Conservation (phyloP, 108 stramenopile genomes). For the Pseudonitzschia multiseries region DNA sequence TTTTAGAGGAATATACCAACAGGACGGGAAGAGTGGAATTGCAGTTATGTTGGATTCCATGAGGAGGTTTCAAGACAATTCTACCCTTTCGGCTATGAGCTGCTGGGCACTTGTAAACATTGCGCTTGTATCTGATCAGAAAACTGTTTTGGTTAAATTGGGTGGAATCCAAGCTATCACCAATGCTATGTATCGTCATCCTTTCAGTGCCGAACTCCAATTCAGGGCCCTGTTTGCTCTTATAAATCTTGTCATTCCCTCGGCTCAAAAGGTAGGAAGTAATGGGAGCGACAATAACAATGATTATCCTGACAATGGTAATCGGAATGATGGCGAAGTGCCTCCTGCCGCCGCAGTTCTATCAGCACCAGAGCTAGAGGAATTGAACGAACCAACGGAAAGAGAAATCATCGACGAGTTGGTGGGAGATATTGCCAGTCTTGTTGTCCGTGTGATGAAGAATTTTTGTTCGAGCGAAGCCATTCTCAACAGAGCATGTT, state of each 20-base stretch:
- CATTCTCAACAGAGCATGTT: constrained; percentile 89
- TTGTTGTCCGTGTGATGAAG: constrained; percentile 86
- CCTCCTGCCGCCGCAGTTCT: constrained; percentile 1
- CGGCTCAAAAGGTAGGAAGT: background rate
- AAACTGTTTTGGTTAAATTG: constrained; percentile 70
- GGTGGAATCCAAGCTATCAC: constrained; percentile 79
- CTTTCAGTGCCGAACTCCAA: constrained; percentile 85
- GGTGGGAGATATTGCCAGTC: constrained; percentile 64
- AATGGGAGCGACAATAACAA: background rate
- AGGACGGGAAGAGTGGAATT: constrained; percentile 64
- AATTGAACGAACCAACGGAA: constrained; percentile 22
- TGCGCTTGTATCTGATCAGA: constrained; percentile 84
- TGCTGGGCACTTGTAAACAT: constrained; percentile 95
- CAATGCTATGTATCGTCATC: constrained; percentile 87
- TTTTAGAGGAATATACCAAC: constrained; percentile 39
- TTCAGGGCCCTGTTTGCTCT: constrained; percentile 92
- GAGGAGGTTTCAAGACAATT: constrained; percentile 70
- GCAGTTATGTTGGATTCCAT: constrained; percentile 89
- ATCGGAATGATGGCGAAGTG: background rate
- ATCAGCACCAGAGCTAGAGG: constrained; percentile 12
- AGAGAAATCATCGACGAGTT: constrained; percentile 70
- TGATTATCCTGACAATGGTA: background rate
- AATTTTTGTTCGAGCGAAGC: constrained; percentile 87
- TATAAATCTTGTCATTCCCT: constrained; percentile 88
- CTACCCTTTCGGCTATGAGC: constrained; percentile 88